Conservation (phyloP, 306 rosid genomes). For the Prosopis cineraria region DNA sequence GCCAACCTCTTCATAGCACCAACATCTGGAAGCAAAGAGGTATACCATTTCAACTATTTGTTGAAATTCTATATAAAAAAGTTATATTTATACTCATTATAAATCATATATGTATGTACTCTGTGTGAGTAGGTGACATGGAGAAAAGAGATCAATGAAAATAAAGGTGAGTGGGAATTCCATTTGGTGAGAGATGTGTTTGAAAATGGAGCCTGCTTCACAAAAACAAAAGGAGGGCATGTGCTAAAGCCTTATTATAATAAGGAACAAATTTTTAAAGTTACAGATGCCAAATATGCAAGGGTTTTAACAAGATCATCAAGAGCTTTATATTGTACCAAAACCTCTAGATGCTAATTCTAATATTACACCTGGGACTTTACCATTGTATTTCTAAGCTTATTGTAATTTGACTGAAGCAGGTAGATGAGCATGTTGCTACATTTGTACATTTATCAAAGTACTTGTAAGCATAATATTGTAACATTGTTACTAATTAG, state of each 20-base stretch:
- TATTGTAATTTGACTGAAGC: no score
- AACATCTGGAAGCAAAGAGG: constrained; percentile 29
- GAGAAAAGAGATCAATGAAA: constrained; percentile 32
- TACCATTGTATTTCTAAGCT: no score
- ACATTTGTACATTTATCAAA: no score
- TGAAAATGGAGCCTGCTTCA: constrained; percentile 48
- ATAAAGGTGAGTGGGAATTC: constrained; percentile 36
- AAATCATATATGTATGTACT: no score
- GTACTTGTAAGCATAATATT: no score
- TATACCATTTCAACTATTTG: no score
- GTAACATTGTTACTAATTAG: no score
- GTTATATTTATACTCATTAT: no score
- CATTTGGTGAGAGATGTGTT: constrained; percentile 42
- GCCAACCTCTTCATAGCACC: constrained; percentile 57
- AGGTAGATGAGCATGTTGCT: no score
- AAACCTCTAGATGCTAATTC: constrained; percentile 23
- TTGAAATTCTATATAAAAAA: no score
- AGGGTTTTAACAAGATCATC: constrained; percentile 35
- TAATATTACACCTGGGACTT: no score
- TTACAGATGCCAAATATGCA: constrained; percentile 35
- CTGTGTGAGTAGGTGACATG: constrained; percentile 43
- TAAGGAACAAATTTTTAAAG: constrained; percentile 26
- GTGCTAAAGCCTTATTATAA: constrained; percentile 34
- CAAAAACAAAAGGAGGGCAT: constrained; percentile 20
- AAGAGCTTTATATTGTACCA: constrained; percentile 33